Evolutionary conservation across 768 basidiomycete genomes (phyloP).

Genomic region (Amanita muscaria): DNA sequence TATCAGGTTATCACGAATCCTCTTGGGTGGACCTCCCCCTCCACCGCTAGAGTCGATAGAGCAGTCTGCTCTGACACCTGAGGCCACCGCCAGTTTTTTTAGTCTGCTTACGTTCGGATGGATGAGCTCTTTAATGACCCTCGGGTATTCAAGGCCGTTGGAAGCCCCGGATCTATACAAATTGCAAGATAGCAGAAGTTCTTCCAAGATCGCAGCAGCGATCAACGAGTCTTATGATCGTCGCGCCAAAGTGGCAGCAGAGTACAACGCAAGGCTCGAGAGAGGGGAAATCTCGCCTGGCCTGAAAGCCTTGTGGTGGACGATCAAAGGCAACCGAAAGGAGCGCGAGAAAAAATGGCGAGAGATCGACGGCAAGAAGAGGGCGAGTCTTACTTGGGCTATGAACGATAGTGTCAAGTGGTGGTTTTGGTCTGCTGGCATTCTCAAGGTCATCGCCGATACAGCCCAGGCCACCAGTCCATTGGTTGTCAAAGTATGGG

Average conservation of each 20-base stretch:
- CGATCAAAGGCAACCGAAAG: conserved; percentile 40
- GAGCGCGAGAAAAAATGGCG: conserved; percentile 58
- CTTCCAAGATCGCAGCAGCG: conserved; percentile 49
- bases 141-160: conserved; percentile 76
- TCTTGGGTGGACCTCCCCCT: conserved; percentile 24
- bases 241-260: conserved; percentile 44
- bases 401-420: conserved; percentile 73
- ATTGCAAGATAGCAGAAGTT: conserved; percentile 53
- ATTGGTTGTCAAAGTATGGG: conserved; percentile 64
- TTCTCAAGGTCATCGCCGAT: conserved; percentile 54
- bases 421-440: conserved; percentile 70
- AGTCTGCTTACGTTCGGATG: conserved; percentile 61
- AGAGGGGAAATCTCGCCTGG: conserved; percentile 55
- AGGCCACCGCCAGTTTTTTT: conserved; percentile 52
- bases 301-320: conserved; percentile 50
- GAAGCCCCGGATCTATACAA: conserved; percentile 77
- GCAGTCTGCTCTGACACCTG: conserved; percentile 55
- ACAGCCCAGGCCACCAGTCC: conserved; percentile 68
- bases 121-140: conserved; percentile 60
- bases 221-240: conserved; percentile 59
- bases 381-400: conserved; percentile 55
- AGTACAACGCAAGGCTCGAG: conserved; percentile 64
- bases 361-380: conserved; percentile 50
- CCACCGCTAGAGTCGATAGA: conserved; percentile 47
- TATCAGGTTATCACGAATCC: neutral